Evolutionary conservation across 371 early-diverging fungal genomes (phyloP), one percentile per base, ranked within the genome.

Genomic region (Umbelopsis sp.): DNA sequence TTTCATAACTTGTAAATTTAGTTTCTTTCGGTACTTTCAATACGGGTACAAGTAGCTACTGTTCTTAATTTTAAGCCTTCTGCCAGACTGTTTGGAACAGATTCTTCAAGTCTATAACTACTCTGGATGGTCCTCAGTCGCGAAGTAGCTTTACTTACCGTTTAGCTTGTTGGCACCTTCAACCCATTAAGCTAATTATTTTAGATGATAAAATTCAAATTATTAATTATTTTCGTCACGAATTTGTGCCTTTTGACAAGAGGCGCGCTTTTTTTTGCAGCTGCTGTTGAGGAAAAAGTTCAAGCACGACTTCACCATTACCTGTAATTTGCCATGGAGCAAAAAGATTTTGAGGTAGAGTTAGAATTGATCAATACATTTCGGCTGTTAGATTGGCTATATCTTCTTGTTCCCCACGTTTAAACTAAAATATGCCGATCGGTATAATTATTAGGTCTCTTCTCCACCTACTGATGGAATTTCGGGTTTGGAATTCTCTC

Each of bases 401-500:
- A 41, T 3, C 41, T 41, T 1, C 12, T 12, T 12, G 10, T 41
- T 7, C 41, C 12, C 12, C 12, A 41, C 41, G 2, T 41, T 7
- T 41, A 41, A 48, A 48, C 16, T 20, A 18, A 48, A 16, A 48
- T 18, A 16, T n/a, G 16, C 6, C 20, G 14, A 14, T 18, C 18
- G 14, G 18, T 16, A 18, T 4, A 18, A 57, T 18, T 63, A 53
- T 32, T 75, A 91, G 90, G 87, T 94, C 53, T 76, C 84, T 16
- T 79, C 82, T 48, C 89, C 92, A 51, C 94, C 94, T n/a, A 74
- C 83, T n/a, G 98, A 98, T 77, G 80, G 91, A 41, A 87, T 96
- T 69, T 92, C 94, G 14, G 86, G 81, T 25, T 66, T 98, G 57
- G 75, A 84, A n/a, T 97, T 95, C 76, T 89, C 90, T 35, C 88